Evolutionary conservation across 2,329 filamentous ascomycete genomes (phyloP).

Genomic region (Diaporthe ilicicola): DNA sequence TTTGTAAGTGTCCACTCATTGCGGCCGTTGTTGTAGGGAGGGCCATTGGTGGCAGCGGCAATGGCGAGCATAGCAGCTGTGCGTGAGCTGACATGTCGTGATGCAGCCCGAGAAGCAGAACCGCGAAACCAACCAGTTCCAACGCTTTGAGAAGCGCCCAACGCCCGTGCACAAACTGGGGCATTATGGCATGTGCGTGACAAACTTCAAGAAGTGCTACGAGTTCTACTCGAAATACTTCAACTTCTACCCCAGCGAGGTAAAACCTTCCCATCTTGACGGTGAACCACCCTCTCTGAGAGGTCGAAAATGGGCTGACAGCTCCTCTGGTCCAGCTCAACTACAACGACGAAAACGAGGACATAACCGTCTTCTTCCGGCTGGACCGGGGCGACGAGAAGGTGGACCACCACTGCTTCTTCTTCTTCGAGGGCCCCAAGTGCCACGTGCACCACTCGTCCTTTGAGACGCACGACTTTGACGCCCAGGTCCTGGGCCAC

Average conservation of each 20-base stretch:
- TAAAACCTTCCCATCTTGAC: slow-evolving; percentile 35
- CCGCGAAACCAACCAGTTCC: slow-evolving; percentile 54
- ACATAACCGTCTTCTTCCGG: slow-evolving; percentile 56
- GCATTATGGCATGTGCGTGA: slow-evolving; percentile 63
- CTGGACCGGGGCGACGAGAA: slow-evolving; percentile 52
- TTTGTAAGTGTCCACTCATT: slow-evolving; percentile 40
- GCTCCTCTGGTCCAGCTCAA: slow-evolving; percentile 43
- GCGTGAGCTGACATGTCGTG: neutral
- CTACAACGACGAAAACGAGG: slow-evolving; percentile 46
- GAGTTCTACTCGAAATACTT: slow-evolving; percentile 60
- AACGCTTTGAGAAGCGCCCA: slow-evolving; percentile 58
- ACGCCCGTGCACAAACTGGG: slow-evolving; percentile 62
- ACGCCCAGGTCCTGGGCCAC: slow-evolving; percentile 75
- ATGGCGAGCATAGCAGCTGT: neutral
- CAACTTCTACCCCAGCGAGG: slow-evolving; percentile 61
- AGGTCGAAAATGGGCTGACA: neutral
- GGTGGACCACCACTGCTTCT: slow-evolving; percentile 62
- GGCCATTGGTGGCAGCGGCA: neutral
- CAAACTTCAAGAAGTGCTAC: slow-evolving; percentile 56
- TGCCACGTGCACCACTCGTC: slow-evolving; percentile 71
- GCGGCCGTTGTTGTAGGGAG: neutral
- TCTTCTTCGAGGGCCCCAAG: slow-evolving; percentile 55
- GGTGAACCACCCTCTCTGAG: too few species aligned
- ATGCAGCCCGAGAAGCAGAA: slow-evolving; percentile 37
- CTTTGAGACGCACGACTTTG: slow-evolving; percentile 77